Percentiles rank a stretch among this genome's conserved stretches.
Evolutionary conservation across 2,329 filamentous ascomycete genomes (phyloP).

Genomic region (Beauveria scarabaeidicola): DNA sequence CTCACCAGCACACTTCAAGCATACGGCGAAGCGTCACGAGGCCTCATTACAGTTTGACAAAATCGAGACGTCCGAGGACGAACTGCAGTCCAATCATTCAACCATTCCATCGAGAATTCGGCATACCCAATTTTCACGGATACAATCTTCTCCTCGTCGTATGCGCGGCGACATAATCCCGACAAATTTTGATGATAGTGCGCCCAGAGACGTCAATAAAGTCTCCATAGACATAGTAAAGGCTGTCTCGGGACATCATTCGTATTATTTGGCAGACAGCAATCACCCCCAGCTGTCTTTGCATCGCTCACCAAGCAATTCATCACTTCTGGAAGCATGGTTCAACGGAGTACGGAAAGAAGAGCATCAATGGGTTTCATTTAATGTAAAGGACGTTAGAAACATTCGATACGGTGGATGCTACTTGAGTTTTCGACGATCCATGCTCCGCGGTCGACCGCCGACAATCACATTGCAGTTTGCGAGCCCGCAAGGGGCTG

Average conservation of each 20-base stretch:
- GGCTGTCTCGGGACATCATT: not conserved
- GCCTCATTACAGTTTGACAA: not conserved
- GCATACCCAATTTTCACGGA: constrained; percentile 5
- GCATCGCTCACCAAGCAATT: not conserved
- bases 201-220: not conserved
- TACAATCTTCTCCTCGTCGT: not conserved
- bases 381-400: not conserved
- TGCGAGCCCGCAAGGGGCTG: not conserved
- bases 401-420: not conserved
- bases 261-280: not conserved
- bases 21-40: not conserved
- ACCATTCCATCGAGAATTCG: not conserved
- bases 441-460: not conserved
- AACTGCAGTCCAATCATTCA: constrained; percentile 8
- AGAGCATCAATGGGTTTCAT: not conserved
- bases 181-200: not conserved
- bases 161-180: constrained; percentile 4
- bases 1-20: not conserved
- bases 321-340: not conserved
- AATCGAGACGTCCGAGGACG: constrained; percentile 10
- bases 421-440: not conserved
- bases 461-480: not conserved
- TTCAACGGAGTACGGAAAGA: not conserved
- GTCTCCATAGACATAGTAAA: not conserved
- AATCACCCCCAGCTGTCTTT: not conserved